phyloP scores from a whole-genome alignment of 2,329 filamentous ascomycete genomes.

The Cercospora brassicicola region DNA sequence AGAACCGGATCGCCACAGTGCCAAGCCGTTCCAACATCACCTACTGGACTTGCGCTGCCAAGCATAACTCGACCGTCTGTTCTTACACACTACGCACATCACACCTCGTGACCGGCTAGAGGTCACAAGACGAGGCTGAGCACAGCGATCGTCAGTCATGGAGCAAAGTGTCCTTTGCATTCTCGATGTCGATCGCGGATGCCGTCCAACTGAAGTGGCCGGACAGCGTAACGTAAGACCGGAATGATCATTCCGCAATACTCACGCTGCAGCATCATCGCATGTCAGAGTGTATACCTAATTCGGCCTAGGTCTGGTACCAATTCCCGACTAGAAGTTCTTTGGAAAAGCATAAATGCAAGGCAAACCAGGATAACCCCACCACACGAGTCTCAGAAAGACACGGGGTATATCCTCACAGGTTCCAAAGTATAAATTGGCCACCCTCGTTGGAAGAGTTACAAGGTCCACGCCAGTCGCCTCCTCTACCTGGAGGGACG shows the following conservation, averaged over 20 bases:
- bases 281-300: neutral
- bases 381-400: neutral
- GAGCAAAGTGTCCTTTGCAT: neutral
- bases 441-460: neutral
- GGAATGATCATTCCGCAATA: neutral
- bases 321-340: neutral
- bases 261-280: neutral
- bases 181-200: neutral
- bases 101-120: neutral
- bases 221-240: neutral
- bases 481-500: neutral
- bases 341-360: neutral
- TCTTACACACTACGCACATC: no score
- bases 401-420: neutral
- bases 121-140: neutral
- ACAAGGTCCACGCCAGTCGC: slow-evolving; percentile 2
- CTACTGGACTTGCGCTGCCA: neutral
- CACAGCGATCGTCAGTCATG: neutral
- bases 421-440: neutral
- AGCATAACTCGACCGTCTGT: neutral
- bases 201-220: neutral
- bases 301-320: neutral
- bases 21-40: neutral
- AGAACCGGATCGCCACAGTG: neutral
- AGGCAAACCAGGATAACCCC: neutral